phyloP scores from a whole-genome alignment of 23 red algal genomes.

The Gracilaria vermiculophylla region DNA sequence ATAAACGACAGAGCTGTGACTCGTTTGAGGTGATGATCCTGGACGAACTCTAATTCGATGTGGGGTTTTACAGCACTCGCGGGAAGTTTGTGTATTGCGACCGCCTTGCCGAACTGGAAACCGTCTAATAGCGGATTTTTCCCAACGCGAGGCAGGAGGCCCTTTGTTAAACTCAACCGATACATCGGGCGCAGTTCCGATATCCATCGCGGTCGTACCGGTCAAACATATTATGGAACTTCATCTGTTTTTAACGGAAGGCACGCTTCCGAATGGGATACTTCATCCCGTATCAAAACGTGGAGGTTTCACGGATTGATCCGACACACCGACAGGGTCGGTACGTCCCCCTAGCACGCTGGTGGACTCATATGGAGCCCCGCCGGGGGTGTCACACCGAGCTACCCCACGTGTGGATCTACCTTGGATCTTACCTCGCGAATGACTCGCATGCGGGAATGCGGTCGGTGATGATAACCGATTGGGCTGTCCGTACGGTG shows the following conservation, averaged over 20 bases:
- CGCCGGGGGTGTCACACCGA: not conserved
- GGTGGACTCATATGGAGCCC: not conserved
- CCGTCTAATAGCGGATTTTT: not conserved
- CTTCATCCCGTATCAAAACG: not conserved
- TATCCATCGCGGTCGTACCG: no score
- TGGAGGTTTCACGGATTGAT: not conserved
- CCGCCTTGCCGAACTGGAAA: not conserved
- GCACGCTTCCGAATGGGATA: no score
- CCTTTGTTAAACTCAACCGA: not conserved
- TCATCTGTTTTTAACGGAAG: no score
- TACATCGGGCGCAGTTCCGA: no score
- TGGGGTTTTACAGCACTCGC: not conserved
- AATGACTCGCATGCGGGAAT: not conserved
- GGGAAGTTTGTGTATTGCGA: not conserved
- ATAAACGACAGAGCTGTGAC: no score
- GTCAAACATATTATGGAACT: no score
- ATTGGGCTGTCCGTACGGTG: not conserved
- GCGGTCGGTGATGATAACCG: not conserved
- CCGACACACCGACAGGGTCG: not conserved
- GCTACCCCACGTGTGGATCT: not conserved
- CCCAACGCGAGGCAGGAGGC: not conserved
- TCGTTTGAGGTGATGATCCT: no score
- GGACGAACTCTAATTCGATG: not conserved
- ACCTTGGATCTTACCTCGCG: not conserved
- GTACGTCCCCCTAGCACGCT: no score